phyloP scores from a whole-genome alignment of 371 early-diverging fungal genomes.

The Mortierella sp. region DNA sequence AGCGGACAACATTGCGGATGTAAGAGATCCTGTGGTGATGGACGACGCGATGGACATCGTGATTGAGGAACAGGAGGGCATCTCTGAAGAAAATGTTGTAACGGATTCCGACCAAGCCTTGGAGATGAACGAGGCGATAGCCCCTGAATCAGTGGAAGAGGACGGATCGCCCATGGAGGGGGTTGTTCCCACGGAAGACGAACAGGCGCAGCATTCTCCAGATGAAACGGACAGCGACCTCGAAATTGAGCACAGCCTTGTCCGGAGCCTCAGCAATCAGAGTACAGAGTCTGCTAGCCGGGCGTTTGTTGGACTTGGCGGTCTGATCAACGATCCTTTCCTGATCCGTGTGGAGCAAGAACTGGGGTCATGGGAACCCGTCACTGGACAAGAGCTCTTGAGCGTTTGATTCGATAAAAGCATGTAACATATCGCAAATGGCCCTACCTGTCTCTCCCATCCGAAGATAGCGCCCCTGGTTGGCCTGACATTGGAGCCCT shows the following conservation, averaged over 20 bases:
- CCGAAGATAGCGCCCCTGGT: no score
- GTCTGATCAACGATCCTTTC: slow-evolving; percentile 38
- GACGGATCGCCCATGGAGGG: slow-evolving; percentile 4
- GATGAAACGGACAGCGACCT: slow-evolving; percentile 6
- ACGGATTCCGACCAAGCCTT: background rate
- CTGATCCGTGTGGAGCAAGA: slow-evolving; percentile 48
- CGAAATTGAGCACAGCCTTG: slow-evolving; percentile 11
- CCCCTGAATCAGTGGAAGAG: background rate
- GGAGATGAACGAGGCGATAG: background rate
- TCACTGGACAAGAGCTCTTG: slow-evolving; percentile 13
- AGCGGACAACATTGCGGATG: no score
- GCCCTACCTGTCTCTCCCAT: no score
- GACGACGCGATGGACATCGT: no score
- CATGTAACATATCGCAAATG: no score
- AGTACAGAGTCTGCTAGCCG: slow-evolving; percentile 16
- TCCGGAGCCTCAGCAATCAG: slow-evolving; percentile 21
- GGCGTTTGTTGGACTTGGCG: slow-evolving; percentile 15
- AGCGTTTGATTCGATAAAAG: no score
- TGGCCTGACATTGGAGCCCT: no score
- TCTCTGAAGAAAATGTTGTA: no score
- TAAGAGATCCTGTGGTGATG: no score
- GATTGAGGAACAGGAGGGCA: no score
- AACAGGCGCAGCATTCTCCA: background rate
- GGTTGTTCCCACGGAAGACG: slow-evolving; percentile 7
- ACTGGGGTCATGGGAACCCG: slow-evolving; percentile 37